Evolutionary conservation across 179 eudicot genomes (phyloP), one percentile per base, ranked within the genome.

Genomic region (Drosera spatulata): DNA sequence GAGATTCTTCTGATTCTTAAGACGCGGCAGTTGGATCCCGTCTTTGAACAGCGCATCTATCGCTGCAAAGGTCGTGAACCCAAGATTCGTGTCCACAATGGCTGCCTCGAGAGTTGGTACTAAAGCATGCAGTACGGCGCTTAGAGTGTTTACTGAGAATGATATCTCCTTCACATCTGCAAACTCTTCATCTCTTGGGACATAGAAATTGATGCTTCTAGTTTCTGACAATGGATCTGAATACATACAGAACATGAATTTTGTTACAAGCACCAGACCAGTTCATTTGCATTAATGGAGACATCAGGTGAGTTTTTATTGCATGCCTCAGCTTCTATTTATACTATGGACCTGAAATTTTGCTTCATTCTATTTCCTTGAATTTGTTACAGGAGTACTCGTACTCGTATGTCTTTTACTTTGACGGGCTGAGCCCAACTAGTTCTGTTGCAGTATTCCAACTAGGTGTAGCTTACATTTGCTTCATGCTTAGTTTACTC

Each of bases 181-280:
- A 57, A 90, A 90, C 0, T 73, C 66, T 66, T 90, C 97, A 46
- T 90, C 95, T 68, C 95, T 80, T 12, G 97, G 97, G 53, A 90
- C 90, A 61, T 87, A 90, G 15, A 87, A 50, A 39, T 5, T 45
- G 9, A 15, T 12, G 15, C 69, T 66, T 65, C 79, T 76, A 10
- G 73, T 11, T 61, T 84, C 97, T 3, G 85, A 82, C 40, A 39
- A 43, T 43, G 88, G 79, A 61, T 87, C 95, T 89, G 63, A 56
- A 56, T 9, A 11, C 3, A 12, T 1, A 12, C 8, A 47, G 7
- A 7, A 7, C 6, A 11, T 5, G 5, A 60, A 2, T 11, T 12
- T 5, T 10, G 39, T 9, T 10, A 37, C 5, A 47, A 39, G 49
- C 14, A 50, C 39, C 6, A 59, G 37, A 14, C 15, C 55, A 40